phyloP scores from a whole-genome alignment of 768 basidiomycete genomes.

The Mycena belliarum region DNA sequence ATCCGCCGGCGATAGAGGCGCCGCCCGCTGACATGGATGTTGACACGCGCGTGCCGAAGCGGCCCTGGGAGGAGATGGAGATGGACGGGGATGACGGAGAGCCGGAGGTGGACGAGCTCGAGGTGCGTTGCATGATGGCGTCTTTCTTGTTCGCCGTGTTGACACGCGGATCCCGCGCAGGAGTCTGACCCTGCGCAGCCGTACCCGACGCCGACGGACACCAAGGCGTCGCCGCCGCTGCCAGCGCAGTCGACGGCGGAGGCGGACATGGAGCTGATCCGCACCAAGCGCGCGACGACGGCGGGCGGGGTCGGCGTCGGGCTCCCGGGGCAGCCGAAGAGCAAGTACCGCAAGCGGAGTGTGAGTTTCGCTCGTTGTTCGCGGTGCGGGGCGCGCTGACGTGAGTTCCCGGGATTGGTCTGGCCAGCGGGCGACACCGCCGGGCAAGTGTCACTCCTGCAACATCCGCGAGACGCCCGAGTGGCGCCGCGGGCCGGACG shows the following conservation, averaged over 20 bases:
- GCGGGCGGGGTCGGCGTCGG: constrained; percentile 51
- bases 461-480: constrained; percentile 89
- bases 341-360: constrained; percentile 83
- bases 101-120: constrained; percentile 26
- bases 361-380: constrained; percentile 59
- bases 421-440: constrained; percentile 76
- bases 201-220: constrained; percentile 22
- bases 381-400: constrained; percentile 3
- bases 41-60: constrained; percentile 58
- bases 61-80: constrained; percentile 74
- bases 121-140: constrained; percentile 28
- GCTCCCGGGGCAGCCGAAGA: constrained; percentile 63
- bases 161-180: not conserved
- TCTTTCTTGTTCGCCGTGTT: not conserved
- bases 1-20: constrained; percentile 46
- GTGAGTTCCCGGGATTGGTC: constrained; percentile 34
- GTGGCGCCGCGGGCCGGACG: constrained; percentile 84
- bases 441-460: constrained; percentile 86
- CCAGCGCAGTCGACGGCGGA: constrained; percentile 75
- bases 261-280: constrained; percentile 84
- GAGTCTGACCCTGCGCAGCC: constrained; percentile 9
- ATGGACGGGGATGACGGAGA: constrained; percentile 30
- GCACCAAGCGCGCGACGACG: constrained; percentile 77
- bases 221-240: constrained; percentile 20
- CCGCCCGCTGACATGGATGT: constrained; percentile 25